Conservation (phyloP, 192 early-diverging fungal species). For the Gorgonomyces haynaldii region DNA sequence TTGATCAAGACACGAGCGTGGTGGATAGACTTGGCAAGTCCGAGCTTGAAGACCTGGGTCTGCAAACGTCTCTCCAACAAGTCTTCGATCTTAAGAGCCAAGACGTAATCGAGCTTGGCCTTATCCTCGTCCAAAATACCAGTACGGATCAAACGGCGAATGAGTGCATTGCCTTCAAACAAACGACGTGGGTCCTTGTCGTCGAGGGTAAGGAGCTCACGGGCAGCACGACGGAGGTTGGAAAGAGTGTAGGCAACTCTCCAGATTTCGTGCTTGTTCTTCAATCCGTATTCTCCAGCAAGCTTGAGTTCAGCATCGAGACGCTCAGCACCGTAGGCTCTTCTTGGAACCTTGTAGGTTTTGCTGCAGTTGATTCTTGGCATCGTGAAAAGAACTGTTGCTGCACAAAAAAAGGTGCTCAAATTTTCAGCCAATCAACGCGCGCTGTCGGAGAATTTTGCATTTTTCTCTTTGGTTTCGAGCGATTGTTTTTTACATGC, state of each 20-base stretch:
- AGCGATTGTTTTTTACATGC: too few relatives aligned
- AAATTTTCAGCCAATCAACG: too few relatives aligned
- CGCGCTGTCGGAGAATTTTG: too few relatives aligned
- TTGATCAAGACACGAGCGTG: slow-evolving; percentile 97
- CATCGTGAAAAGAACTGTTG: slow-evolving; percentile 5
- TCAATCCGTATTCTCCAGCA: slow-evolving; percentile 92
- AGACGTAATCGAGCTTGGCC: slow-evolving; percentile 98
- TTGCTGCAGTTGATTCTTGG: slow-evolving; percentile 25
- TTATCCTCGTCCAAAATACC: slow-evolving; percentile 96
- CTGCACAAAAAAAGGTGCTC: not conserved
- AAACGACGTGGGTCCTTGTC: slow-evolving; percentile 94
- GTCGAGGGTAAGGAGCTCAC: slow-evolving; percentile 95
- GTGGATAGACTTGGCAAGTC: slow-evolving; percentile 96
- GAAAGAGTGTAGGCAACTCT: slow-evolving; percentile 92
- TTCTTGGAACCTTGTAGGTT: slow-evolving; percentile 70
- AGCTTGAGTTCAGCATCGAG: slow-evolving; percentile 80
- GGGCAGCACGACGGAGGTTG: slow-evolving; percentile 99
- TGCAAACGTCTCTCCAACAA: slow-evolving; percentile 98
- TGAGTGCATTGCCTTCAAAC: slow-evolving; percentile 98
- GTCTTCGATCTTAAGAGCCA: slow-evolving; percentile 95
- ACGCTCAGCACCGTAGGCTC: slow-evolving; percentile 93
- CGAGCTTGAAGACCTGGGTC: slow-evolving; percentile 98
- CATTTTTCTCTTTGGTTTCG: too few relatives aligned
- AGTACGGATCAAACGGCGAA: slow-evolving; percentile 95
- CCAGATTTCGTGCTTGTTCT: slow-evolving; percentile 99